Percentiles rank a stretch among this genome's conserved stretches.
Conservation (phyloP, 202 grass and related monocot genomes). For the Schoenoplectus tabernaemontani region DNA sequence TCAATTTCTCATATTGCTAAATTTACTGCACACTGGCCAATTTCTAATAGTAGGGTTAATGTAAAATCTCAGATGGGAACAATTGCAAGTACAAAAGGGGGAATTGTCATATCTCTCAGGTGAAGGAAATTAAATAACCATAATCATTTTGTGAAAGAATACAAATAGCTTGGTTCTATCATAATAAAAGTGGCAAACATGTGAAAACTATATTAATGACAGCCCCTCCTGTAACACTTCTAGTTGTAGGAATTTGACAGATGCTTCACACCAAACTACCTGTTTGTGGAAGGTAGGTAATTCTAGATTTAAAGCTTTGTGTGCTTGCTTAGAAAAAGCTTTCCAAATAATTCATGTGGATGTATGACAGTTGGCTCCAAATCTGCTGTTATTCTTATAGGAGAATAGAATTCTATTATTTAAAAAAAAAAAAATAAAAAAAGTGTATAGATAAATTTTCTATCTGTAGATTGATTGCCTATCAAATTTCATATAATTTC, state of each 20-base stretch:
- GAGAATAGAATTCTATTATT: too few species aligned
- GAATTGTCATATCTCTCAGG: slow-evolving; percentile 7
- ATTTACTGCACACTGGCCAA: background rate
- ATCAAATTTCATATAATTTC: too few species aligned
- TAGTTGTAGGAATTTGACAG: slow-evolving; percentile 8
- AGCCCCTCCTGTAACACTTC: background rate
- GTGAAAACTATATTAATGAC: background rate
- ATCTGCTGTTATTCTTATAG: too few species aligned
- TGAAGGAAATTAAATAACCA: background rate
- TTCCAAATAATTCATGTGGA: too few species aligned
- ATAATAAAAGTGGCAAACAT: slow-evolving; percentile 5
- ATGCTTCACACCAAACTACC: slow-evolving; percentile 18
- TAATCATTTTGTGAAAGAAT: background rate
- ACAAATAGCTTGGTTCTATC: background rate
- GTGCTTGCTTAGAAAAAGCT: too few species aligned
- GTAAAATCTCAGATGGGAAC: background rate
- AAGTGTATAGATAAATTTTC: too few species aligned
- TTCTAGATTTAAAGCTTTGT: too few species aligned
- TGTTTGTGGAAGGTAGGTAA: too few species aligned
- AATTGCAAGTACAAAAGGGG: background rate
- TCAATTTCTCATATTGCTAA: too few species aligned
- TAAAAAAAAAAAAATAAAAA: too few species aligned
- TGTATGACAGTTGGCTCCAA: too few species aligned
- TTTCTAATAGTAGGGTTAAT: background rate
- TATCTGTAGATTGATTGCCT: too few species aligned